Base-by-base conservation (phyloP, 1,284 basidiomycete species). In the Boletellus dicymbophilus region DNA sequence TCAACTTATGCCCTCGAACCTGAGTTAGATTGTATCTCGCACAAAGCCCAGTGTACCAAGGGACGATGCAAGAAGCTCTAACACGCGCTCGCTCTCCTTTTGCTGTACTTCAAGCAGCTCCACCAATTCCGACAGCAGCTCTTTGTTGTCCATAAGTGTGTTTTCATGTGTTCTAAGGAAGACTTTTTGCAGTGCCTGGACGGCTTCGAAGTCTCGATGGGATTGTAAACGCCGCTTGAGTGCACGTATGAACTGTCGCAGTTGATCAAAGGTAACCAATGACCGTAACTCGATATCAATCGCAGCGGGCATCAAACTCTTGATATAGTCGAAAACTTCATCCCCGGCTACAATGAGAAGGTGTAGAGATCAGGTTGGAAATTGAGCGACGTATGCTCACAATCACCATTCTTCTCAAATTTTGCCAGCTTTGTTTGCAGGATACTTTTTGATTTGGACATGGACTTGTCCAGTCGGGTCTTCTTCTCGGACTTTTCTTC, bases 141-240 rank as follows among this genome's bases (percentile, higher is more conserved):
- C 91, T 31, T 66, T 59, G 62, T 90, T 90, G 21, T 72, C 76
- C 28, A 94, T 76, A 27, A 98, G 72, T 1, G 86, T 73, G 51
- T 98, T 95, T 1, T 87, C 87, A 64, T 99, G 95, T 48, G 93
- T 79, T 18, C 81, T 81, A 22, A 98, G 72, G 68, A 97, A 92
- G 2, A 96, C 88, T 53, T 81, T 84, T 58, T 95, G 79, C 66
- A 96, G 78, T 0, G 95, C 85, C 70, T 99, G 95, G 3, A 98
- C 90, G 10, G 93, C 95, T 70, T 99, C 96, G 63, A 96, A 99
- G 70, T 99, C 96, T 44, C 84, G 81, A 60, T 88, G 90, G 16
- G 88, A 89, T 37, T 71, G 69, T 22, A 99, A 75, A 3, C 96
- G 84, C 46, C 76, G 79, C 4, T 79, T 80, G 18, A 99, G 77